Evolutionary conservation across 495 filamentous ascomycete genomes (phyloP).

Genomic region (Trichoderma orchidacearum): DNA sequence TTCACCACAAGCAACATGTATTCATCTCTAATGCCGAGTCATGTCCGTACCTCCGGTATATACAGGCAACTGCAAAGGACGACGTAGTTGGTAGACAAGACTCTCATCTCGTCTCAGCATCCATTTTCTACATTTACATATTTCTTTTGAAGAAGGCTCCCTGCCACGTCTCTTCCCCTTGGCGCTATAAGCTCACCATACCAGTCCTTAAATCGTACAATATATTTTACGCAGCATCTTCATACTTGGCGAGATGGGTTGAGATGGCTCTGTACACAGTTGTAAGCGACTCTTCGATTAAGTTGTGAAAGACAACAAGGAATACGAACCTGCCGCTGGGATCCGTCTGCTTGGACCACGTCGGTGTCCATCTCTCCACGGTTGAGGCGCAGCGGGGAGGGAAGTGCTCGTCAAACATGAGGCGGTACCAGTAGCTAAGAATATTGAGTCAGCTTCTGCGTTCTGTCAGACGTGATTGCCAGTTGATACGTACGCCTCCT

Average conservation of each 20-base stretch:
- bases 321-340: slow-evolving; percentile 73
- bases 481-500: slow-evolving; percentile 64
- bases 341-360: slow-evolving; percentile 90
- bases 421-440: slow-evolving; percentile 80
- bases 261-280: slow-evolving; percentile 41
- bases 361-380: slow-evolving; percentile 95
- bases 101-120: neutral
- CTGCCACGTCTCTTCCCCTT: too few species aligned
- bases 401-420: slow-evolving; percentile 98
- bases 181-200: too few species aligned
- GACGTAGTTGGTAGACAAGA: neutral
- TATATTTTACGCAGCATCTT: slow-evolving; percentile 20
- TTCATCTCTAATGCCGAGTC: neutral
- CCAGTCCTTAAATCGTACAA: too few species aligned
- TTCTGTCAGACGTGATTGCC: neutral
- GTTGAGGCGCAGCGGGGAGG: slow-evolving; percentile 80
- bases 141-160: too few species aligned
- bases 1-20: too few species aligned
- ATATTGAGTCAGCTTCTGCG: neutral
- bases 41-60: neutral
- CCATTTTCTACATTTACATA: neutral
- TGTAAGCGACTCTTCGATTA: slow-evolving; percentile 5
- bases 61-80: neutral
- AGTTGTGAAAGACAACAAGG: neutral
- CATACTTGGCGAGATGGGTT: slow-evolving; percentile 57